Evolutionary conservation across 2,329 filamentous ascomycete genomes (phyloP).

Genomic region (Xylariales sp.): DNA sequence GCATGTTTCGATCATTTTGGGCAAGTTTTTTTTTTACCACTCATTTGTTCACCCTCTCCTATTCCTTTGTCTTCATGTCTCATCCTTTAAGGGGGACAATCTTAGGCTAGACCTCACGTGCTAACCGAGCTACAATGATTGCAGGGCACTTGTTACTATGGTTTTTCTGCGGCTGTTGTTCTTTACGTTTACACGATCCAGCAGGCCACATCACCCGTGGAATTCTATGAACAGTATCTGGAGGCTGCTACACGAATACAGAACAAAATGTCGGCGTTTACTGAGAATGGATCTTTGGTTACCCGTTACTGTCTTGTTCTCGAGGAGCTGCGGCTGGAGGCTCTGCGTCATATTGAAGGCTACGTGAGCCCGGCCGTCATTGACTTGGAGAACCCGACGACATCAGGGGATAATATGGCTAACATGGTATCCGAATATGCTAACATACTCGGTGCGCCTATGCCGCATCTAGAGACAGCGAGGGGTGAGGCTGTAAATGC

Average conservation of each 20-base stretch:
- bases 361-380: no score
- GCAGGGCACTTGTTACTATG: conserved; percentile 16
- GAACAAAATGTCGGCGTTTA: conserved; percentile 13
- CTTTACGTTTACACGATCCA: conserved; percentile 20
- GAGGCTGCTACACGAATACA: conserved; percentile 15
- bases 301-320: conserved; percentile 20
- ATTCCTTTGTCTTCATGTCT: not conserved
- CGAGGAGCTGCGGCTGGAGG: conserved; percentile 18
- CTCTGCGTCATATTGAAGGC: conserved; percentile 1
- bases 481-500: no score
- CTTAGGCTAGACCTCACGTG: no score
- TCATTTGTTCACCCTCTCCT: not conserved
- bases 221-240: conserved; percentile 10
- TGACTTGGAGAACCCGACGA: no score
- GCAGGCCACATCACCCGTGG: conserved; percentile 4
- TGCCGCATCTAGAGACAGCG: no score
- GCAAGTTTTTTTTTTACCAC: conserved; percentile 8
- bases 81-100: no score
- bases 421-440: no score
- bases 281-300: conserved; percentile 15
- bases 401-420: no score
- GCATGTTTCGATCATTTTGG: conserved; percentile 26
- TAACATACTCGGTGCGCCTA: no score
- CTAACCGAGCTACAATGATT: no score
- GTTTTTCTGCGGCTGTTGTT: conserved; percentile 19